Evolutionary conservation across 441 rosid species (phyloP), one percentile per base, ranked within the genome.

Genomic region (Erodium texanum): DNA sequence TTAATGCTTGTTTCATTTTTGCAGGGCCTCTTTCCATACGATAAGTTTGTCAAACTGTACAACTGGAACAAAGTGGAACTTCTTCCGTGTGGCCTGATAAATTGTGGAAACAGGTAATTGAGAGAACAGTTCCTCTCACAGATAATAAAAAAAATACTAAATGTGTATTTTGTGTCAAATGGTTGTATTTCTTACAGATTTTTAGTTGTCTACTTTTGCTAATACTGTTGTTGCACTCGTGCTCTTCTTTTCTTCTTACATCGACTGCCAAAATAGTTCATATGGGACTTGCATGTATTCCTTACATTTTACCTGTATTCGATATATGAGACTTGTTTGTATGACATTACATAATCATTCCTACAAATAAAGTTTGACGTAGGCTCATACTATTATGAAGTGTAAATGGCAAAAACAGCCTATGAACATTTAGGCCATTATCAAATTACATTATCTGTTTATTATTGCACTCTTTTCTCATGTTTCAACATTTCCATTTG

Each of bases 91-190:
- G 99, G 99, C 54, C 89, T 94, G 66, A 78, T 81, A 73, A 94
- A 94, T 73, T 84, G 94, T 72, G 97, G 98, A 32, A 94, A 92
- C 80, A 94, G 94, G 99, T 94, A 77, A 48, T 16, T 50, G 20
- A 7, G 20, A 7, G 20, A 32, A 50, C 48, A 7, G 15, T 41
- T 41, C 48, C 48, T 41, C 14, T 41, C 10, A 41, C 48, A 10
- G 48, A 41, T n/a, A n/a, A n/a, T n/a, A n/a, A n/a, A 45, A 15
- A 12, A 15, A 45, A 12, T 12, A 12, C 16, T 45, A 48, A 48
- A 14, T 48, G 29, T 27, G 29, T 4, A 4, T 1, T 27, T 27
- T 4, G 5, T 48, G 2, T 48, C 56, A 48, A 48, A 1, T n/a
- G 7, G 3, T 48, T 72, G 32, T n/a, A 36, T 41, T 48, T 74